A percentile compares a stretch with the other conserved stretches of the same genome.
These are phyloP conservation scores for Auxenochlorella pyrenoidosa DNA, from an alignment of 139 green algal genomes.

Conservation along the genomic window DNA sequence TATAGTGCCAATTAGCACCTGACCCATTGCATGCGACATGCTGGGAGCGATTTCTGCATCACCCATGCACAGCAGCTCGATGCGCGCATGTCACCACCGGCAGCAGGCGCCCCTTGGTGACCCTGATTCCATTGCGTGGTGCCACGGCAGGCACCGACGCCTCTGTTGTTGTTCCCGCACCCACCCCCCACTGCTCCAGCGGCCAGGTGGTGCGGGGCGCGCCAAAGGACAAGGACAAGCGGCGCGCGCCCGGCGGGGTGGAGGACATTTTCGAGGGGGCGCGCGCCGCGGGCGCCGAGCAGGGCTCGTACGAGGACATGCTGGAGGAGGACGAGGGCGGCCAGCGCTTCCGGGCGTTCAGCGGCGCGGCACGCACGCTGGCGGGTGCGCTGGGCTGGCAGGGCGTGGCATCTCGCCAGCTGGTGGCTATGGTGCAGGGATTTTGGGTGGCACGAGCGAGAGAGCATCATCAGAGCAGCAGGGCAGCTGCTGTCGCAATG, in stretches of 20 bases:
- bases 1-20: too few species aligned
- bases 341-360: conserved; percentile 54
- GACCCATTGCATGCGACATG: too few species aligned
- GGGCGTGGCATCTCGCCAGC: background rate
- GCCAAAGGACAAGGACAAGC: conserved; percentile 50
- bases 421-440: background rate
- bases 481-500: too few species aligned
- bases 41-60: too few species aligned
- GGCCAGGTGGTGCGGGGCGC: conserved; percentile 75
- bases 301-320: conserved; percentile 69
- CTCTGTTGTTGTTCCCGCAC: background rate
- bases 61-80: too few species aligned
- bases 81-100: background rate
- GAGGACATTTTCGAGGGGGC: conserved; percentile 38
- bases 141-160: background rate
- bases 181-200: conserved; percentile 30
- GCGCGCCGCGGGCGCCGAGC: conserved; percentile 5
- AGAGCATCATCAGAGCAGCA: too few species aligned
- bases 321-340: conserved; percentile 54
- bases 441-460: too few species aligned
- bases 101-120: too few species aligned
- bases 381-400: conserved; percentile 49
- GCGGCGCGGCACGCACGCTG: conserved; percentile 70
- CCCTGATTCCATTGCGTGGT: too few species aligned
- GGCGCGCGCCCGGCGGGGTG: background rate